Conservation (phyloP, 2,329 filamentous ascomycete species). For the Penicillium sp. region DNA sequence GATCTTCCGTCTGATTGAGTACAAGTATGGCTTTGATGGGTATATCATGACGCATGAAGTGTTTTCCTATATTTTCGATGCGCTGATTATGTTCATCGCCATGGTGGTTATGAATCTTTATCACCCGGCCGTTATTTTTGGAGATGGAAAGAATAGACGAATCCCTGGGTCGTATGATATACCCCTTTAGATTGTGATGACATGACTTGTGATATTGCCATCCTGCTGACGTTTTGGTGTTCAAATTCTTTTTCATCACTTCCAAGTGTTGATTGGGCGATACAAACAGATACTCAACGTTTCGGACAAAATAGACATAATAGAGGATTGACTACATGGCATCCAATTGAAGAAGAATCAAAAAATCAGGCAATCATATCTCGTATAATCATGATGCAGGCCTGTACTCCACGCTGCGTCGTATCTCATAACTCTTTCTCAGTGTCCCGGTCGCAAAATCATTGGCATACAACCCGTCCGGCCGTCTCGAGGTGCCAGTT, state of each 20-base stretch:
- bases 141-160: slow-evolving; percentile 12
- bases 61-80: slow-evolving; percentile 32
- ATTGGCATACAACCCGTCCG: slow-evolving; percentile 9
- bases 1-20: slow-evolving; percentile 32
- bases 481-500: slow-evolving; percentile 12
- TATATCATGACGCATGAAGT: slow-evolving; percentile 29
- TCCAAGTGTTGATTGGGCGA: no score
- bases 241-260: no score
- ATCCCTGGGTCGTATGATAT: not conserved
- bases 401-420: not conserved
- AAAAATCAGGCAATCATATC: not conserved
- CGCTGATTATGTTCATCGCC: slow-evolving; percentile 26
- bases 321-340: not conserved
- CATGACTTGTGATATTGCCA: not conserved
- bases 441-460: slow-evolving; percentile 8
- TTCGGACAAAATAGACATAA: no score
- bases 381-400: not conserved
- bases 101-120: slow-evolving; percentile 25
- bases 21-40: slow-evolving; percentile 26
- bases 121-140: slow-evolving; percentile 21
- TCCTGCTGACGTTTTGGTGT: no score
- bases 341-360: not conserved
- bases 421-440: slow-evolving; percentile 4
- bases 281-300: no score
- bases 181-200: not conserved